These are phyloP conservation scores for Ogataea dorogensis DNA, from an alignment of 805 yeast genomes.

Conservation along the genomic window DNA sequence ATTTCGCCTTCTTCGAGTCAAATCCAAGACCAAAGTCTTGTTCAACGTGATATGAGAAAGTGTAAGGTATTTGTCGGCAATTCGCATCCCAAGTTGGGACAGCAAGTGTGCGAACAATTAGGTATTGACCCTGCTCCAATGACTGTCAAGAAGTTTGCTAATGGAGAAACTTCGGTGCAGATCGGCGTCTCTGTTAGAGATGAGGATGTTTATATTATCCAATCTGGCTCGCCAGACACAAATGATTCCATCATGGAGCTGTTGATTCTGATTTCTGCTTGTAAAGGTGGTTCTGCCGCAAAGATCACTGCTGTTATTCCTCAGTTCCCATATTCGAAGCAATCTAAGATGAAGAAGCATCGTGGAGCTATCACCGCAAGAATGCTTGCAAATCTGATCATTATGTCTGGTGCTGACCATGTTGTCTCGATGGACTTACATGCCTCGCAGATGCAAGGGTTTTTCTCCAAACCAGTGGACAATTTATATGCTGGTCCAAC, in stretches of 20 bases:
- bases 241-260: constrained; percentile 97
- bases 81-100: constrained; percentile 94
- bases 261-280: constrained; percentile 88
- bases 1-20: not conserved
- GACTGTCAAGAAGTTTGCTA: constrained; percentile 86
- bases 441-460: constrained; percentile 99
- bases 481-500: constrained; percentile 96
- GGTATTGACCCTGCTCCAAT: constrained; percentile 96
- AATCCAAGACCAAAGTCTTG: constrained; percentile 4
- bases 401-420: constrained; percentile 99
- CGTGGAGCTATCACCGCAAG: constrained; percentile 98
- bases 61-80: constrained; percentile 95
- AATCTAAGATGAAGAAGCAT: constrained; percentile 97
- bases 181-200: constrained; percentile 94
- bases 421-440: constrained; percentile 95
- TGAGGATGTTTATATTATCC: constrained; percentile 93
- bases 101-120: constrained; percentile 80
- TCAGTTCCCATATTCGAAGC: constrained; percentile 95
- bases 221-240: constrained; percentile 81
- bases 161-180: constrained; percentile 96
- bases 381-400: constrained; percentile 90
- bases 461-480: constrained; percentile 95
- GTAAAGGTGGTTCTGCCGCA: constrained; percentile 97
- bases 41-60: constrained; percentile 71
- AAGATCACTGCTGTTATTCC: constrained; percentile 97